A percentile compares a stretch with the other conserved stretches of the same genome.
Conservation (phyloP, 441 rosid species). For the Euphorbia corollata region DNA sequence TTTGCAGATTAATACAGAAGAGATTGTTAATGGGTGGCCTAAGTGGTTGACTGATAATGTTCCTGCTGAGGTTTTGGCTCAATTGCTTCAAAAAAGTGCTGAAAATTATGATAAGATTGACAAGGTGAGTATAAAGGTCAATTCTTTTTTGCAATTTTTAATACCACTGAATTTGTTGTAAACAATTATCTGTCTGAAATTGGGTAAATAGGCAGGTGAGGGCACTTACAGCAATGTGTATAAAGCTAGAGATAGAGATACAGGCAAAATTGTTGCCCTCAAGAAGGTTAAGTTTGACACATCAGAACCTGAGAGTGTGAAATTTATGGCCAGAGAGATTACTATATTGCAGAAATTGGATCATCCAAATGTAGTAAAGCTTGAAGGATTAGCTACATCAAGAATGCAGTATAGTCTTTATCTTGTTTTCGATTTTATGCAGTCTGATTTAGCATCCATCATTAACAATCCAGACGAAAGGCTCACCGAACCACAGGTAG, state of each 20-base stretch:
- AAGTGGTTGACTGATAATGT: conserved; percentile 53
- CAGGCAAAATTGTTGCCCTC: conserved; percentile 60
- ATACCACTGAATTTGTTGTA: no score
- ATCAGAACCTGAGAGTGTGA: conserved; percentile 63
- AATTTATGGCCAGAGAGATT: conserved; percentile 72
- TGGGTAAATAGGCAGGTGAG: conserved; percentile 47
- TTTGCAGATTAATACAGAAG: conserved; percentile 21
- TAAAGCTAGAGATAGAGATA: conserved; percentile 61
- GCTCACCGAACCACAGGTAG: conserved; percentile 28
- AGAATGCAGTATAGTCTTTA: conserved; percentile 61
- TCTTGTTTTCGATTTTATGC: conserved; percentile 76
- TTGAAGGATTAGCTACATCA: conserved; percentile 59
- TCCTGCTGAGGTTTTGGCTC: conserved; percentile 41
- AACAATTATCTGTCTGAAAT: conserved; percentile 8
- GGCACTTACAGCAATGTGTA: conserved; percentile 78
- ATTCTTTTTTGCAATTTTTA: background rate
- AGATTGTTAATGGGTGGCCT: conserved; percentile 49
- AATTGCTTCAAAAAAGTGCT: conserved; percentile 52
- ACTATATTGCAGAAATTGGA: conserved; percentile 59
- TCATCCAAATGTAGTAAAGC: conserved; percentile 72
- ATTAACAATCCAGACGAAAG: conserved; percentile 34
- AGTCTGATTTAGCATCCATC: conserved; percentile 41
- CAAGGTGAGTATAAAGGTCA: conserved; percentile 29
- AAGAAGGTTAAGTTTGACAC: conserved; percentile 65
- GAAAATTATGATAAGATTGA: conserved; percentile 52